Percentiles rank a stretch among this genome's conserved stretches.
Evolutionary conservation across 2,329 filamentous ascomycete species (phyloP).

Genomic region (Pseudocercospora cruenta): DNA sequence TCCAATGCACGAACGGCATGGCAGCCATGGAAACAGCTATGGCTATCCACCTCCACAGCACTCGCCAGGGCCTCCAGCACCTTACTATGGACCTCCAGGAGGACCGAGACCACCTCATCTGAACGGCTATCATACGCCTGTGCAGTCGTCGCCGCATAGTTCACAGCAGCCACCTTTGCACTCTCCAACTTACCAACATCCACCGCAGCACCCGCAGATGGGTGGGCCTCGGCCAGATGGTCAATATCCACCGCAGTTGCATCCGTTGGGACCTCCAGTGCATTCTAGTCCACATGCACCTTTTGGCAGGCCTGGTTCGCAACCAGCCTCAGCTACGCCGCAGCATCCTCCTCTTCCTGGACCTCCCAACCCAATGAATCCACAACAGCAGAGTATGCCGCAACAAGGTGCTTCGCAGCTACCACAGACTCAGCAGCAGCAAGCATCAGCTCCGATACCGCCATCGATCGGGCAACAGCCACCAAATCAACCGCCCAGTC

Average conservation of each 20-base stretch:
- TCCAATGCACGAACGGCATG: slow-evolving; percentile 32
- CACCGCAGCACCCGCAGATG: slow-evolving; percentile 26
- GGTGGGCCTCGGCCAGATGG: slow-evolving; percentile 13
- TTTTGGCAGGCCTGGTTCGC: slow-evolving; percentile 22
- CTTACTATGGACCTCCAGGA: slow-evolving; percentile 20
- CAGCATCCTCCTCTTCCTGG: slow-evolving; percentile 21
- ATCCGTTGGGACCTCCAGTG: slow-evolving; percentile 19
- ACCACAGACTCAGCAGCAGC: neutral
- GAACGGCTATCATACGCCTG: slow-evolving; percentile 33
- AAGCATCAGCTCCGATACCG: neutral
- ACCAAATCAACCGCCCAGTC: neutral
- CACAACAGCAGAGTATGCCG: slow-evolving; percentile 7
- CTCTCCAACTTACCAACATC: slow-evolving; percentile 24
- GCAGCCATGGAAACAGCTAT: slow-evolving; percentile 23
- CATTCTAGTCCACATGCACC: slow-evolving; percentile 21
- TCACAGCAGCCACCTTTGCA: slow-evolving; percentile 35
- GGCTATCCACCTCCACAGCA: slow-evolving; percentile 25
- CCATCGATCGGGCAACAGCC: neutral
- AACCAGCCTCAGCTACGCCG: slow-evolving; percentile 19
- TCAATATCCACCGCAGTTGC: slow-evolving; percentile 17
- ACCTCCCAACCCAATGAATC: slow-evolving; percentile 16
- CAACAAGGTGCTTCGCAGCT: slow-evolving; percentile 14
- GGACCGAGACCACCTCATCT: slow-evolving; percentile 19
- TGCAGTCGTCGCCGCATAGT: slow-evolving; percentile 40
- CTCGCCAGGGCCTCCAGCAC: slow-evolving; percentile 22